Evolutionary conservation across 106 monocot species (phyloP).

Genomic region (Chionographis japonica): DNA sequence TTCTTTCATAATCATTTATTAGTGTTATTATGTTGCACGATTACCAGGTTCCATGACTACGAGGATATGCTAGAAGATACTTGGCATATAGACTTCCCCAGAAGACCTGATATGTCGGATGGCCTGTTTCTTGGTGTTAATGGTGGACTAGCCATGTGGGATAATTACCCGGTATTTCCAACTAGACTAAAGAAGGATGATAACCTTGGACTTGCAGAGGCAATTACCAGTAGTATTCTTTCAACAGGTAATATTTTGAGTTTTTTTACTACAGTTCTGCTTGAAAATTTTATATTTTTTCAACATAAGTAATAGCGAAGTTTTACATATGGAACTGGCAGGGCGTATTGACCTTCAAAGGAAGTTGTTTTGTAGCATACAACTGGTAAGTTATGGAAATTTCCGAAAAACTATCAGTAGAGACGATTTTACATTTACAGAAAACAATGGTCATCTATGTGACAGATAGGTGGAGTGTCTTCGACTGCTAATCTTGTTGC

Average conservation of each 20-base stretch:
- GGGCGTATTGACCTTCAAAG: constrained; percentile 93
- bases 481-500: constrained; percentile 70
- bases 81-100: constrained; percentile 60
- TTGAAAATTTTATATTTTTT: not conserved
- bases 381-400: constrained; percentile 51
- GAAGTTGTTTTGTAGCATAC: constrained; percentile 96
- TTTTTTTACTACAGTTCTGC: not conserved
- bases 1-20: not conserved
- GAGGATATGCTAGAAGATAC: constrained; percentile 98
- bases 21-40: constrained; percentile 8
- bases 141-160: constrained; percentile 58
- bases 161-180: constrained; percentile 59
- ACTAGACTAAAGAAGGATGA: constrained; percentile 66
- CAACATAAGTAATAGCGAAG: not conserved
- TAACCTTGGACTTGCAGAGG: constrained; percentile 87
- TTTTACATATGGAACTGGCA: constrained; percentile 22
- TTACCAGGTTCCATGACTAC: constrained; percentile 71
- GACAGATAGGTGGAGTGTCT: constrained; percentile 89
- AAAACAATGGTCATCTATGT: not conserved
- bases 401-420: not conserved
- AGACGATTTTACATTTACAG: not conserved
- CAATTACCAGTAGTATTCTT: constrained; percentile 86
- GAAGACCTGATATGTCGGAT: constrained; percentile 65
- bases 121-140: constrained; percentile 51
- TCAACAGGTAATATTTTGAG: constrained; percentile 59